Base-by-base conservation (phyloP, 2,329 filamentous ascomycete species). In the Fusarium decemcellulare region DNA sequence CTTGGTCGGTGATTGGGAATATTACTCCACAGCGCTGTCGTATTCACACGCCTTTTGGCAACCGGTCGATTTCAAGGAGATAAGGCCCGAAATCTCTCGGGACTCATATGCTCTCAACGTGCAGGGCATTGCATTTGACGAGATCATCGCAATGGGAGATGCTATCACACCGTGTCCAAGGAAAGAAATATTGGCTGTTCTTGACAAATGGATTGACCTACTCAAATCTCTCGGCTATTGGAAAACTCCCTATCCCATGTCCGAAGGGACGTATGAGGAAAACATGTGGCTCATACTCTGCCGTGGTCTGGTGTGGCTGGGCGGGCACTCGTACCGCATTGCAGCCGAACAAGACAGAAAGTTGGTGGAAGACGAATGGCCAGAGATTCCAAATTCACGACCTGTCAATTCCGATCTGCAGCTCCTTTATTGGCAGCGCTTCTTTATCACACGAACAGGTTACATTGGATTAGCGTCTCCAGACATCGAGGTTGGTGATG, bases 221-320 rank as follows among this genome's bases (percentile, higher is more conserved):
- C 23, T 53, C n/a, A 30, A 11, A 30, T 29, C 15, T 30, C 50
- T 42, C 23, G 36, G 50, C 3, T 42, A 53, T 15, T 53, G 50
- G 50, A 42, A 2, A 6, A 9, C 50, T 7, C 18, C 3, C 12
- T 53, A 53, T 40, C 27, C 36, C 11, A 18, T 11, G 6, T 7
- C 6, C 16, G 50, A 53, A 14, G 50, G 50, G 4, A 40, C 36
- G 32, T 53, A 53, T 12, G 36, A 32, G n/a, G 50, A 53, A 23
- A 53, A 53, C 27, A 53, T 53, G 36, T 53, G 50, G 50, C 23
- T 18, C 7, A 42, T 53, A 16, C 50, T 53, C 23, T 53, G 50
- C 8, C 50, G 50, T 8, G 50, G 50, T 15, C 36, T 53, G 15
- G 40, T 53, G 2, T 53, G 50, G 50, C 23, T 30, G 3, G 12